Conservation (phyloP, 2,329 filamentous ascomycete species). For the Fusarium oligoseptatum region DNA sequence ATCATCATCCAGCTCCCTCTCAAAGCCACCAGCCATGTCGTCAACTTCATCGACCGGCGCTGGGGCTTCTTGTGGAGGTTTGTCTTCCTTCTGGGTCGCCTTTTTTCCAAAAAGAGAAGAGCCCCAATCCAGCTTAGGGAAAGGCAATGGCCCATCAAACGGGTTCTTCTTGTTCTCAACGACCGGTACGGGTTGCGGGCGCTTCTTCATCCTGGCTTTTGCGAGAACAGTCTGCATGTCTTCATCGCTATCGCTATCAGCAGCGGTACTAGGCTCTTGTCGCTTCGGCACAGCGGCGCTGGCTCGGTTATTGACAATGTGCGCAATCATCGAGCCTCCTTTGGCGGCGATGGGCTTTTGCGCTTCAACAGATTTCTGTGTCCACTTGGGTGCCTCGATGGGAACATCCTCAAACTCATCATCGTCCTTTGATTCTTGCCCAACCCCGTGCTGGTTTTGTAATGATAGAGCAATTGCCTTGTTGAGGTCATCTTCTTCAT, state of each 20-base stretch:
- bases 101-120: slow-evolving; percentile 69
- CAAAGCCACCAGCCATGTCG: slow-evolving; percentile 74
- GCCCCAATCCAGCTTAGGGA: slow-evolving; percentile 84
- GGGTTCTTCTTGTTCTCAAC: slow-evolving; percentile 70
- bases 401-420: slow-evolving; percentile 65
- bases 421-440: slow-evolving; percentile 54
- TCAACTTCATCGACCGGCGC: slow-evolving; percentile 48
- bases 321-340: slow-evolving; percentile 75
- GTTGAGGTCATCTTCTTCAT: slow-evolving; percentile 74
- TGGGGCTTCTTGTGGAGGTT: slow-evolving; percentile 27
- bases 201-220: slow-evolving; percentile 74
- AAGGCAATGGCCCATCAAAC: slow-evolving; percentile 87
- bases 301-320: slow-evolving; percentile 80
- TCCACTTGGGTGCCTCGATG: slow-evolving; percentile 64
- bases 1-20: slow-evolving; percentile 61
- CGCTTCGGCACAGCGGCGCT: slow-evolving; percentile 69
- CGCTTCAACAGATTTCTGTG: slow-evolving; percentile 64
- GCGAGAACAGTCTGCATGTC: slow-evolving; percentile 83
- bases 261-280: slow-evolving; percentile 26
- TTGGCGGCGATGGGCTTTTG: slow-evolving; percentile 65
- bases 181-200: slow-evolving; percentile 54
- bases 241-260: slow-evolving; percentile 80
- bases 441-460: slow-evolving; percentile 68
- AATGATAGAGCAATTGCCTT: slow-evolving; percentile 89
- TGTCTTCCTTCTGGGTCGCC: slow-evolving; percentile 40